Conservation (phyloP, 495 filamentous ascomycete genomes). For the Hyaloscypha bicolor region DNA sequence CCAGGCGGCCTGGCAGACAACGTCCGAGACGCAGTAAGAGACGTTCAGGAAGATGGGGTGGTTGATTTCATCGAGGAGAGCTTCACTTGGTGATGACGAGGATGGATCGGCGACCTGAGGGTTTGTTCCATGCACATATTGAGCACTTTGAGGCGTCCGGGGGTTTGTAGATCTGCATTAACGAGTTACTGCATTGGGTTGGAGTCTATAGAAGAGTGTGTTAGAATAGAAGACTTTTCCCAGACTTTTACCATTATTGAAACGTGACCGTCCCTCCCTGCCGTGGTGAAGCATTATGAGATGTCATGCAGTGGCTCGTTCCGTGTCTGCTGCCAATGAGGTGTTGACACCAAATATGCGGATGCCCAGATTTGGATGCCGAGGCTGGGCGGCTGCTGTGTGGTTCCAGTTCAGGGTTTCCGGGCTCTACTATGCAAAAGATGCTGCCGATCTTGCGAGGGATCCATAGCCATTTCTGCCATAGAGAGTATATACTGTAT, state of each 20-base stretch:
- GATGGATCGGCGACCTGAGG: background rate
- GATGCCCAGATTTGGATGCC: background rate
- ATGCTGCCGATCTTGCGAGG: background rate
- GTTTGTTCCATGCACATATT: constrained; percentile 15
- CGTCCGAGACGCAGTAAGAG: constrained; percentile 72
- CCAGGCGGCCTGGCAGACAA: constrained; percentile 84
- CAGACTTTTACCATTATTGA: background rate
- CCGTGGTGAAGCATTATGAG: background rate
- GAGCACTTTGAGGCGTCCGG: background rate
- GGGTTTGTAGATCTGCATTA: background rate
- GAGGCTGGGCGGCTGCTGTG: background rate
- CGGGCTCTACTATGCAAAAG: background rate
- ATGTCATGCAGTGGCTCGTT: background rate
- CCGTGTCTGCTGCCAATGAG: background rate
- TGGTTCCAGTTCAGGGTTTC: background rate
- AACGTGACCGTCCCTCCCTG: background rate
- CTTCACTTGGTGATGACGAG: constrained; percentile 72
- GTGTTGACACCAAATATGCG: background rate
- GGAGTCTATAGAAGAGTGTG: background rate
- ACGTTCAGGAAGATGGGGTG: constrained; percentile 60
- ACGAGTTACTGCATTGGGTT: background rate
- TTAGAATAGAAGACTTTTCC: background rate
- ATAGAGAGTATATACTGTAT: background rate
- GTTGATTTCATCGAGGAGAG: constrained; percentile 87
- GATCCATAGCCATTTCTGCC: background rate